Conservation (phyloP, 257 asterid species). For the Coffea canephora region DNA sequence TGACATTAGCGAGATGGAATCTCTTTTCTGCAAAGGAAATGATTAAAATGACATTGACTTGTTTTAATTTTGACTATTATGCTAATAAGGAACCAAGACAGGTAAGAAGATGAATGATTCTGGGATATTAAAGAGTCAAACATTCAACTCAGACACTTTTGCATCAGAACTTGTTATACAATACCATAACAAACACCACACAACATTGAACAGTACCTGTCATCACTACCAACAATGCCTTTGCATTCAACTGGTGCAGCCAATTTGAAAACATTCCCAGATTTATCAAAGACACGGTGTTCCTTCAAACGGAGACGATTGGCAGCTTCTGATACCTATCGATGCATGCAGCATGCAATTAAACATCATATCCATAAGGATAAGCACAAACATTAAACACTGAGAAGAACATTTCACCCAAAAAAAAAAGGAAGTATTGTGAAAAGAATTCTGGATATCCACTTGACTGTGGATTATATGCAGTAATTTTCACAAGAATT, state of each 20-base stretch:
- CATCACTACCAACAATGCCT: constrained; percentile 99
- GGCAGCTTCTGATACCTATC: constrained; percentile 88
- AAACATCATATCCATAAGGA: background rate
- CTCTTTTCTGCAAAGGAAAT: too few species aligned
- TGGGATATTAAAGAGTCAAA: background rate
- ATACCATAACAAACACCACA: background rate
- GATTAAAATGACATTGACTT: background rate
- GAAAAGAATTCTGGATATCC: background rate
- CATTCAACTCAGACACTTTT: background rate
- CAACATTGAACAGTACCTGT: constrained; percentile 47
- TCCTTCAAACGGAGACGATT: constrained; percentile 90
- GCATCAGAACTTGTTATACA: background rate
- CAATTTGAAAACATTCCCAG: constrained; percentile 72
- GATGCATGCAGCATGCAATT: background rate
- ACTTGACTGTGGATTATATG: background rate
- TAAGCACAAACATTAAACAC: background rate
- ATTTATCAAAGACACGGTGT: constrained; percentile 78
- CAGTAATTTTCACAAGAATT: background rate
- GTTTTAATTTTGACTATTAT: background rate
- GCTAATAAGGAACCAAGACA: background rate
- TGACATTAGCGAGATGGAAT: too few species aligned
- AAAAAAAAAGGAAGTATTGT: background rate
- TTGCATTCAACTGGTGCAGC: constrained; percentile 99
- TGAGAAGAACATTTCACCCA: background rate
- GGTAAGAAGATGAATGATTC: background rate